Evolutionary conservation across 23 red algal genomes (phyloP), one percentile per base, ranked within the genome.

Genomic region (Porphyridium purpureum): DNA sequence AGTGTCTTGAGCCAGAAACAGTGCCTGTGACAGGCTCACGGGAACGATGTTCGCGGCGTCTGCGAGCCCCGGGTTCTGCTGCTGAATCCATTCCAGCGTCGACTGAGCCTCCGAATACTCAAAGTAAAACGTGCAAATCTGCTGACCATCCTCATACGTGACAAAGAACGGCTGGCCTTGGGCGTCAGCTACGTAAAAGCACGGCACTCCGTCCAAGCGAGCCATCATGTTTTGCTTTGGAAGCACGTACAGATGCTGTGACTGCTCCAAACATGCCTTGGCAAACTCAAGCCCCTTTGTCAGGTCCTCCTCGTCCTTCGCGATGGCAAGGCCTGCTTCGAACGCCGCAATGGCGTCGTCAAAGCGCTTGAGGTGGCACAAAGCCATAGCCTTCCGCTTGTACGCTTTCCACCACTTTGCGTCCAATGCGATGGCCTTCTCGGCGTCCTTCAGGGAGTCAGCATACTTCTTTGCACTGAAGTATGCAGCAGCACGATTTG

Each of bases 81-180:
- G 31, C 21, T 80, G 72, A 28, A 98, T 85, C 90, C 90, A 98
- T 28, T 80, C 59, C 9, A 98, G 27, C 5, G 78, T 98, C 29
- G 72, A 50, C 7, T 73, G 47, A 1, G 79, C 90, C 33, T 98
- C 90, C 21, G 47, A 31, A 47, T 75, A 40, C 32, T 95, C 79
- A 49, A 95, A 84, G 55, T 95, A 95, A 27, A 95, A 79, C 25
- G 88, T 80, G 32, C 77, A 95, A 30, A 85, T 65, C 48, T 84
- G 78, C 40, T 86, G 59, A 31, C 78, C 88, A 59, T 84, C 88
- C 26, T 95, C 88, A 17, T 95, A 80, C n/a, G 76, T 84, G 4
- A 95, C 60, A 53, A 85, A 95, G 59, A 95, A 95, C 33, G 88
- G 88, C 69, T 85, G 78, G 1, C 88, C 88, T n/a, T 35, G 52